These are phyloP conservation scores for Vicia sativa DNA, from an alignment of 306 rosid genomes.

Conservation along the genomic window DNA sequence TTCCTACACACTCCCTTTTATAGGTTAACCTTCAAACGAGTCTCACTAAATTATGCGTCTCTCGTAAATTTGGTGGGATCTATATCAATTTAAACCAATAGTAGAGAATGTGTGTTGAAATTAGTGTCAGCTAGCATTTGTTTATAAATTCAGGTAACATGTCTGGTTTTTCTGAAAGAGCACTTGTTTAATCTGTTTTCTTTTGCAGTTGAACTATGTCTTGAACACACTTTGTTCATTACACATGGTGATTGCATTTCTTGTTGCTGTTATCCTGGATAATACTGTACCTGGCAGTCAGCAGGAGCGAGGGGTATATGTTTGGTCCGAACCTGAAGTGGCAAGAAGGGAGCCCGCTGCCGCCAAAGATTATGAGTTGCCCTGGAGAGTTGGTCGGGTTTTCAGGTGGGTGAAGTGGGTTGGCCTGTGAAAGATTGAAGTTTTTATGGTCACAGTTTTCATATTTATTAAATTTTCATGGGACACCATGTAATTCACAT, in stretches of 20 bases:
- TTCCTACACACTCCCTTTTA: not conserved
- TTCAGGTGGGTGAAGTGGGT: conserved; percentile 99
- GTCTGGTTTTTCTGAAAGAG: conserved; percentile 13
- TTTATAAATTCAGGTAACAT: conserved; percentile 13
- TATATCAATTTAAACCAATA: not conserved
- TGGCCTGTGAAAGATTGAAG: conserved; percentile 52
- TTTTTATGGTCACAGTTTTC: conserved; percentile 21
- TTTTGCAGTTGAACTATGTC: conserved; percentile 77
- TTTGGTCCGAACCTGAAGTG: conserved; percentile 84
- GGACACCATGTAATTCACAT: conserved; percentile 4
- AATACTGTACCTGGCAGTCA: conserved; percentile 95
- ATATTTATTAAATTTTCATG: conserved; percentile 7
- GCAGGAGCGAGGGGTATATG: conserved; percentile 95
- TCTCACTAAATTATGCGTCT: not conserved
- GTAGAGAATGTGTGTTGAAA: not conserved
- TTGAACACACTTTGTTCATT: conserved; percentile 83
- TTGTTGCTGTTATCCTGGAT: conserved; percentile 84
- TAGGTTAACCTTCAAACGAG: not conserved
- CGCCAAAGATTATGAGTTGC: conserved; percentile 76
- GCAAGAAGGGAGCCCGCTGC: conserved; percentile 86
- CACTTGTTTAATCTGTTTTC: conserved; percentile 24
- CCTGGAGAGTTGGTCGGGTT: conserved; percentile 78
- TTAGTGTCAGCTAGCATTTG: not conserved
- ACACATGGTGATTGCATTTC: conserved; percentile 91
- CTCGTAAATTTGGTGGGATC: not conserved